Conservation (phyloP, 1,284 basidiomycete species). For the Meripilus lineatus region DNA sequence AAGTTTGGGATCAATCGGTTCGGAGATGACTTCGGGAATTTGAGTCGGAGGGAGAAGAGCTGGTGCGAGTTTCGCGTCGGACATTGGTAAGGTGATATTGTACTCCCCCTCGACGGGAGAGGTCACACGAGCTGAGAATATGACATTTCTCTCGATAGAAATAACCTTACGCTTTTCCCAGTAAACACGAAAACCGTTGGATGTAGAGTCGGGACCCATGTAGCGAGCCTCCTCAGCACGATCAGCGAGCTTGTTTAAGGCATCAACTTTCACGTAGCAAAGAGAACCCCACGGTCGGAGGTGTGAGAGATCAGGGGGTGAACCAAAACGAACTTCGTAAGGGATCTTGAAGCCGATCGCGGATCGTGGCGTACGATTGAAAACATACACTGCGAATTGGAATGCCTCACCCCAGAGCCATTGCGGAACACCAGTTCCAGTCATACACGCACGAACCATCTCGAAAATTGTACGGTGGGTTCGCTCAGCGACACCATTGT, state of each 20-base stretch:
- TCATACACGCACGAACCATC: conserved; percentile 17
- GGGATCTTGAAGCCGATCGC: conserved; percentile 25
- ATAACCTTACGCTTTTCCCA: conserved; percentile 27
- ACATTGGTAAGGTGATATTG: not conserved
- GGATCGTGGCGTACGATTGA: conserved; percentile 27
- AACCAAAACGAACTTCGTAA: conserved; percentile 19
- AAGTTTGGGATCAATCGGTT: not conserved
- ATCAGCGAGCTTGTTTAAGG: conserved; percentile 24
- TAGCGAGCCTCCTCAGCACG: conserved; percentile 23
- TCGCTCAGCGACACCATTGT: conserved; percentile 36
- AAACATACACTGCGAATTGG: conserved; percentile 27
- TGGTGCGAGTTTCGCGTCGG: not conserved
- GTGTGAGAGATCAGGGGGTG: conserved; percentile 24
- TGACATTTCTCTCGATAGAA: conserved; percentile 30
- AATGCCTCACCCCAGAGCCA: conserved; percentile 37
- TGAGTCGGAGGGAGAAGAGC: not conserved
- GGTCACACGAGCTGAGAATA: not conserved
- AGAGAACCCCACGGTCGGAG: conserved; percentile 6
- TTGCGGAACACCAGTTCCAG: conserved; percentile 23
- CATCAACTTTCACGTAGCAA: conserved; percentile 7
- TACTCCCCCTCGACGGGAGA: conserved; percentile 1
- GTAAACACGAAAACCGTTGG: conserved; percentile 30
- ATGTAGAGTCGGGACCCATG: conserved; percentile 26
- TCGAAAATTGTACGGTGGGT: conserved; percentile 28
- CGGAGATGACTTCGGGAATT: not conserved